Evolutionary conservation across 305 asterid species (phyloP).

Genomic region (Euphrasia arctica): DNA sequence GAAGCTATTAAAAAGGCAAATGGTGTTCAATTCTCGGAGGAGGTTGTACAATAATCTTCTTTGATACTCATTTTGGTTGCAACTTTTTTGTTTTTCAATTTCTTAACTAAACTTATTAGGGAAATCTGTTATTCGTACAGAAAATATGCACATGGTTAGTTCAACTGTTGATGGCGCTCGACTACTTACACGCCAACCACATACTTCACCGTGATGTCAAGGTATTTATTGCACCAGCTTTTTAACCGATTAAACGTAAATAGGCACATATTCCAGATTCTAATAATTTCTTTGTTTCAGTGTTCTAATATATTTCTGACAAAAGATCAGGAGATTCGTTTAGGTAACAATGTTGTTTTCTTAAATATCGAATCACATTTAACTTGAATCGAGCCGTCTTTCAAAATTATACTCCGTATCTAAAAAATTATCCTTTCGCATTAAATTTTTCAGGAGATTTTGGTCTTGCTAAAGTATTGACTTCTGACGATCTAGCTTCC

Average conservation of each 20-base stretch:
- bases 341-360: constrained; percentile 49
- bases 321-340: constrained; percentile 84
- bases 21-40: constrained; percentile 89
- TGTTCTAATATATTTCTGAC: constrained; percentile 97
- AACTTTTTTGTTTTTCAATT: not conserved
- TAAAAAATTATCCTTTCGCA: not conserved
- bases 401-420: constrained; percentile 2
- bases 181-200: constrained; percentile 85
- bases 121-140: constrained; percentile 41
- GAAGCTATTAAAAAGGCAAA: constrained; percentile 87
- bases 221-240: constrained; percentile 40
- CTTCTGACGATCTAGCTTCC: constrained; percentile 89
- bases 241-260: constrained; percentile 10
- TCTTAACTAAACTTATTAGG: constrained; percentile 9
- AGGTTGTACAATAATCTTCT: constrained; percentile 46
- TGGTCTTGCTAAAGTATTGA: constrained; percentile 95
- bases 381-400: constrained; percentile 8
- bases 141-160: constrained; percentile 96
- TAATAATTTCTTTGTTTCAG: constrained; percentile 44
- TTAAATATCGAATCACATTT: not conserved
- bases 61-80: not conserved
- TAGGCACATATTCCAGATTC: constrained; percentile 21
- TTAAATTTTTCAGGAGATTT: constrained; percentile 76
- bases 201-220: constrained; percentile 98
- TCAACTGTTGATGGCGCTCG: constrained; percentile 93